Percentiles rank a stretch among this genome's conserved stretches.
Conservation (phyloP, 371 early-diverging fungal genomes). For the Rhizopus sp. region DNA sequence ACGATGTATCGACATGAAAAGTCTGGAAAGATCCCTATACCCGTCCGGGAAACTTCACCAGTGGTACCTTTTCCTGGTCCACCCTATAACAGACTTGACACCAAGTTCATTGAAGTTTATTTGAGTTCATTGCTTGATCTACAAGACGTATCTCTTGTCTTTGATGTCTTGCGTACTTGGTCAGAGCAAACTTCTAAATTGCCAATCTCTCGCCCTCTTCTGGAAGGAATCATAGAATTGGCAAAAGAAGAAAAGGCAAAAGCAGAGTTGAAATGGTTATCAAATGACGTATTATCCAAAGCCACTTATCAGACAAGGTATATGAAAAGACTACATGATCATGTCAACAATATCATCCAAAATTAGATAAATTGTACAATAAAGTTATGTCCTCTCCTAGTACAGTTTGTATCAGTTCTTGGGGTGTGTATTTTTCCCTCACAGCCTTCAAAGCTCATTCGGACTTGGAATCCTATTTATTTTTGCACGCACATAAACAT, state of each 20-base stretch:
- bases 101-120: constrained; percentile 44
- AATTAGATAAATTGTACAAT: background rate
- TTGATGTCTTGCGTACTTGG: constrained; percentile 40
- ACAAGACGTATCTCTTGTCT: constrained; percentile 43
- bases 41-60: constrained; percentile 33
- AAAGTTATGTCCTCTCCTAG: background rate
- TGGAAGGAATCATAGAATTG: constrained; percentile 15
- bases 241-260: constrained; percentile 21
- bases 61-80: constrained; percentile 47
- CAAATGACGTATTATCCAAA: constrained; percentile 13
- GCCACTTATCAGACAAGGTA: constrained; percentile 10
- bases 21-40: constrained; percentile 43
- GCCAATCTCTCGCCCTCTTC: constrained; percentile 2
- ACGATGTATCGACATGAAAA: constrained; percentile 47
- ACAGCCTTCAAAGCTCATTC: no score
- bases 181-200: constrained; percentile 23
- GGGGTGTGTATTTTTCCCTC: no score
- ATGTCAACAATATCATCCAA: background rate
- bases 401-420: no score
- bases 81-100: constrained; percentile 44
- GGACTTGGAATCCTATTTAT: no score
- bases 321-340: constrained; percentile 7
- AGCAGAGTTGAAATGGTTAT: constrained; percentile 24
- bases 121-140: constrained; percentile 35
- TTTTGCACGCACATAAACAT: no score